Percentiles rank a stretch among this genome's conserved stretches.
phyloP scores from a whole-genome alignment of 2,329 filamentous ascomycete genomes.

The Trichophyton benhamiae region DNA sequence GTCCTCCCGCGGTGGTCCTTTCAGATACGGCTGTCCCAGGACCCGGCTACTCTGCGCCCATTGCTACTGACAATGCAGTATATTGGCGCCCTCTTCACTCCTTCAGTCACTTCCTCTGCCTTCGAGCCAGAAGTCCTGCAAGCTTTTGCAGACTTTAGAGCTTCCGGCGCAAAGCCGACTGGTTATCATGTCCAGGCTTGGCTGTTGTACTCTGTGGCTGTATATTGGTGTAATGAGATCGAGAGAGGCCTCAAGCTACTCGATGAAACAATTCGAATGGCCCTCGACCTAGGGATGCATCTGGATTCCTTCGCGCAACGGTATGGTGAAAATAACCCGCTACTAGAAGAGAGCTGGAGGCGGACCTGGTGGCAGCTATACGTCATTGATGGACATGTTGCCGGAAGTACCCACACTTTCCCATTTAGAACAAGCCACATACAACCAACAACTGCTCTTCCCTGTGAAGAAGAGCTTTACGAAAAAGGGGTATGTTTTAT shows the following conservation, averaged over 20 bases:
- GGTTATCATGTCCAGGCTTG: constrained; percentile 17
- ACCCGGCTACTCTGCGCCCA: constrained; percentile 12
- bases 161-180: not conserved
- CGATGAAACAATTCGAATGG: constrained; percentile 6
- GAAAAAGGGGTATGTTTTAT: constrained; percentile 19
- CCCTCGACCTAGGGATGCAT: constrained; percentile 18
- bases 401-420: constrained; percentile 41
- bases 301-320: constrained; percentile 23
- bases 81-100: constrained; percentile 19
- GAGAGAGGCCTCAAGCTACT: constrained; percentile 6
- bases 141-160: not conserved
- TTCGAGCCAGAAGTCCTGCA: constrained; percentile 4
- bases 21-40: constrained; percentile 3
- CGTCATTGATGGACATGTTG: constrained; percentile 64
- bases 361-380: constrained; percentile 38
- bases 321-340: constrained; percentile 41
- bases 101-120: constrained; percentile 1
- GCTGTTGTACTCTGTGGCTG: constrained; percentile 18
- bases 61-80: constrained; percentile 21
- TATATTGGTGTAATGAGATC: constrained; percentile 10
- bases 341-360: constrained; percentile 35
- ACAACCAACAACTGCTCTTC: constrained; percentile 19
- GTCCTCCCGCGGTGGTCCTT: constrained; percentile 18
- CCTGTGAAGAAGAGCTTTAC: constrained; percentile 24
- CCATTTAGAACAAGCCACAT: constrained; percentile 14